Conservation (phyloP, 2,329 filamentous ascomycete genomes). For the Penicillium sp. region DNA sequence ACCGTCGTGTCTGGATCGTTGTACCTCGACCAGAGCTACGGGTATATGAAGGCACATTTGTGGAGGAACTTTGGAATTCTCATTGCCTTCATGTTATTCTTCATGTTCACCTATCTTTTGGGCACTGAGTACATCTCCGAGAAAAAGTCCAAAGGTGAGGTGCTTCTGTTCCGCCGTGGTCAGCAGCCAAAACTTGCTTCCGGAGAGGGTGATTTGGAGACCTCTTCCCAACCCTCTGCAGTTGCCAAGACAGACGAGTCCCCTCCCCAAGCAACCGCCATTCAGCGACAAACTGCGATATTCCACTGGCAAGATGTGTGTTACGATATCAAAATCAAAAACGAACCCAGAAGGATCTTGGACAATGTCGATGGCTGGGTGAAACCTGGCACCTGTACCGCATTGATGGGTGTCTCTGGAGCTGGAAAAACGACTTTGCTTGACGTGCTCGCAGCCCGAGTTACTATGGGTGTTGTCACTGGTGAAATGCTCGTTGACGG, state of each 20-base stretch:
- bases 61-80: slow-evolving; percentile 61
- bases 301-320: slow-evolving; percentile 57
- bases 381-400: slow-evolving; percentile 57
- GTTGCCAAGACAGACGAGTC: not conserved
- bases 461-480: slow-evolving; percentile 62
- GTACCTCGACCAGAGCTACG: not conserved
- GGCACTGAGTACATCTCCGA: slow-evolving; percentile 24
- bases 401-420: slow-evolving; percentile 62
- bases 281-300: slow-evolving; percentile 18
- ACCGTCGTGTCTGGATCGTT: not conserved
- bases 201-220: not conserved
- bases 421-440: slow-evolving; percentile 64
- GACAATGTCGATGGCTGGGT: slow-evolving; percentile 57
- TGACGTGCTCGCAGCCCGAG: slow-evolving; percentile 59
- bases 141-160: slow-evolving; percentile 31
- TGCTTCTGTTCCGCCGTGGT: slow-evolving; percentile 40
- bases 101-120: not conserved
- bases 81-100: slow-evolving; percentile 65
- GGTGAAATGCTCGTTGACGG: slow-evolving; percentile 68
- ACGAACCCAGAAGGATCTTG: slow-evolving; percentile 52
- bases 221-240: not conserved
- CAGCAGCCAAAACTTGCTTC: slow-evolving; percentile 29
- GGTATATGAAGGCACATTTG: slow-evolving; percentile 26
- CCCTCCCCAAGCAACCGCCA: not conserved
- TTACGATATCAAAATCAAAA: slow-evolving; percentile 56